These are phyloP conservation scores for Pseudogymnoascus sp. DNA, from an alignment of 2,329 filamentous ascomycete species.

Conservation along the genomic window DNA sequence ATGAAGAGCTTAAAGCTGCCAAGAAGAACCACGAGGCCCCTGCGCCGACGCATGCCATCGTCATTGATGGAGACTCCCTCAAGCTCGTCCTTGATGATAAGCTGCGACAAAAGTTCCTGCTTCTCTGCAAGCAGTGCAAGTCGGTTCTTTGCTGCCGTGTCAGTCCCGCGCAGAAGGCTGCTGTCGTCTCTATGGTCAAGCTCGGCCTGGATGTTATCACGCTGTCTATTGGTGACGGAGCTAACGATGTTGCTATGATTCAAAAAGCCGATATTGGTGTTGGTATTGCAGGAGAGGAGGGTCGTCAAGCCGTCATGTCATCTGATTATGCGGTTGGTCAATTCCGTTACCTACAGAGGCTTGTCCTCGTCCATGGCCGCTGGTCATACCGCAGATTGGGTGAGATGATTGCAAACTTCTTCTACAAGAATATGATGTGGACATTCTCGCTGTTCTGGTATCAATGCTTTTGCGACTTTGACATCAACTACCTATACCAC, in stretches of 20 bases:
- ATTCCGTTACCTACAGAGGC: conserved; percentile 77
- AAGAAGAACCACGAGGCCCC: conserved; percentile 80
- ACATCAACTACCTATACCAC: conserved; percentile 94
- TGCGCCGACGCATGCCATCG: conserved; percentile 77
- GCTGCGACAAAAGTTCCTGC: conserved; percentile 82
- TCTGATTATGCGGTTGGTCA: conserved; percentile 93
- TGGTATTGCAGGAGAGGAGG: conserved; percentile 88
- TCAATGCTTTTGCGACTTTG: conserved; percentile 90
- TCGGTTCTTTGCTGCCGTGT: conserved; percentile 96
- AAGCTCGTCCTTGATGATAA: conserved; percentile 77
- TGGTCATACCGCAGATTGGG: conserved; percentile 92
- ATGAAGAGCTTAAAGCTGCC: conserved; percentile 75
- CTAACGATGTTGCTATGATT: conserved; percentile 97
- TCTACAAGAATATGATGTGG: conserved; percentile 99
- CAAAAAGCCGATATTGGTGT: conserved; percentile 93
- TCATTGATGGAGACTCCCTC: conserved; percentile 91
- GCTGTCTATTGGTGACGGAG: conserved; percentile 84
- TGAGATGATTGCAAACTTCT: conserved; percentile 96
- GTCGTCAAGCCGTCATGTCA: conserved; percentile 89
- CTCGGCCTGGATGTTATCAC: conserved; percentile 93
- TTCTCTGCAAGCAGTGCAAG: conserved; percentile 94
- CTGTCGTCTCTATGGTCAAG: conserved; percentile 95
- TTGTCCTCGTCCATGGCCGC: conserved; percentile 83
- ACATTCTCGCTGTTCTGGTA: conserved; percentile 97
- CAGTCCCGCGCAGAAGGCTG: conserved; percentile 91